Base-by-base conservation (phyloP, 2,329 filamentous ascomycete genomes). In the Epichloe sp. region DNA sequence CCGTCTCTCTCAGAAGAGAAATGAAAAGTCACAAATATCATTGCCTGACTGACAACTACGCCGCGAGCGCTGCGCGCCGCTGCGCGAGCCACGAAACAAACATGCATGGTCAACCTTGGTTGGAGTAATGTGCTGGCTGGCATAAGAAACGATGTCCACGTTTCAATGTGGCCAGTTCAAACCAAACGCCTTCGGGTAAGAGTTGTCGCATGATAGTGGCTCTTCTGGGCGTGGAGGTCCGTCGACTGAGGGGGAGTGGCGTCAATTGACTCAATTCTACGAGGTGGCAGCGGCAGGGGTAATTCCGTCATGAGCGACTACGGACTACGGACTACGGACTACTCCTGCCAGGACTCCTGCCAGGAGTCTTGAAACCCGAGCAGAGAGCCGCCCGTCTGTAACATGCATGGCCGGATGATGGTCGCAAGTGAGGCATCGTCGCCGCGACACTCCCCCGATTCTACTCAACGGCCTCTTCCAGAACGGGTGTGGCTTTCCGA, bases 151-250 rank as follows among this genome's bases (percentile, higher is more conserved):
- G 38, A 37, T n/a, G 42, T 52, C 52, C 48, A 44, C 53, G 61
- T 64, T 64, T 64, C 58, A 58, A 63, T 55, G 54, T 56, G 58
- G 55, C 55, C 54, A 58, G 54, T 58, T 60, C 59, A 62, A 65
- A 65, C 58, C 53, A 64, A 65, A 63, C 57, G 56, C 54, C 52
- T 56, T 56, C 47, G 31, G 38, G 38, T 8, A 15, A 14, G 55
- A 56, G 51, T 50, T 53, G 26, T 56, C 49, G 50, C 49, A 52
- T 50, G 6, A 48, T 45, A 10, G 43, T 35, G 31, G 17, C n/a
- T 19, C 43, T 40, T 23, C 21, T 5, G 17, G 44, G 35, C 34
- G 37, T 6, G 8, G 10, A 10, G 2, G 26, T 31, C 8, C 26
- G 26, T 31, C 8, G 26, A 42, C 19, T 26, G 6, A 3, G 35